A percentile compares a stretch with the other conserved stretches of the same genome.
Evolutionary conservation across 2,329 filamentous ascomycete genomes (phyloP).

Genomic region (Fusarium kyushuense): DNA sequence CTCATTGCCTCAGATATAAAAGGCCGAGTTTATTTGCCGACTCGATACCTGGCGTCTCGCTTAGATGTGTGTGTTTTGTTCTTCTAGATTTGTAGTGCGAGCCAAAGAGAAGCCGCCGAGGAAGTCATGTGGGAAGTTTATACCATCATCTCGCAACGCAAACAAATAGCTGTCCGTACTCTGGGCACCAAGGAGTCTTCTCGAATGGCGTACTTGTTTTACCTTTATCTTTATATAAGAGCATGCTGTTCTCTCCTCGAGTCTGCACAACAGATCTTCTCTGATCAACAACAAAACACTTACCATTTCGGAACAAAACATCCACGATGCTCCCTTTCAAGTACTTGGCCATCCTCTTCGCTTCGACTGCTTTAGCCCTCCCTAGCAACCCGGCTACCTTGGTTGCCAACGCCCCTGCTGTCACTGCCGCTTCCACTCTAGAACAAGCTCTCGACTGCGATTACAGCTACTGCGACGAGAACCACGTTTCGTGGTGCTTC

Average conservation of each 20-base stretch:
- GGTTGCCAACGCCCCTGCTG: conserved; percentile 1
- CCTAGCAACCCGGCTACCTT: conserved; percentile 8
- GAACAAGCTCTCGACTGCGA: conserved; percentile 49
- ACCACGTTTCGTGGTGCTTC: conserved; percentile 54
- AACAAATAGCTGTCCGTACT: conserved; percentile 8
- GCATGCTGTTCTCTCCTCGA: background rate
- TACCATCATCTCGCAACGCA: conserved; percentile 19
- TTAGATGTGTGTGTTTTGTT: conserved; percentile 8
- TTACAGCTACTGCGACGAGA: conserved; percentile 54
- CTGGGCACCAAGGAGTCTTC: conserved; percentile 1
- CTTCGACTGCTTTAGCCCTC: conserved; percentile 18
- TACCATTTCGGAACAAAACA: background rate
- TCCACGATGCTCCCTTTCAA: conserved; percentile 18
- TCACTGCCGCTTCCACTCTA: conserved; percentile 23
- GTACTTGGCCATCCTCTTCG: conserved; percentile 17
- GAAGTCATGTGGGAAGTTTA: conserved; percentile 1
- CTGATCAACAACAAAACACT: background rate
- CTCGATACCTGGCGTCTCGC: conserved; percentile 5
- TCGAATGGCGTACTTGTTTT: conserved; percentile 15
- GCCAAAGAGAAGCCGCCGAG: background rate
- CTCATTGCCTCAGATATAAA: conserved; percentile 22
- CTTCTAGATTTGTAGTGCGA: conserved; percentile 3
- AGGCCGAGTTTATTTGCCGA: conserved; percentile 27
- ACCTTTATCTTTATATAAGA: conserved; percentile 12
- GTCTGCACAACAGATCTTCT: background rate